A percentile compares a stretch with the other conserved stretches of the same genome.
phyloP scores from a whole-genome alignment of 2,329 filamentous ascomycete species.

The Capronia epimyces region DNA sequence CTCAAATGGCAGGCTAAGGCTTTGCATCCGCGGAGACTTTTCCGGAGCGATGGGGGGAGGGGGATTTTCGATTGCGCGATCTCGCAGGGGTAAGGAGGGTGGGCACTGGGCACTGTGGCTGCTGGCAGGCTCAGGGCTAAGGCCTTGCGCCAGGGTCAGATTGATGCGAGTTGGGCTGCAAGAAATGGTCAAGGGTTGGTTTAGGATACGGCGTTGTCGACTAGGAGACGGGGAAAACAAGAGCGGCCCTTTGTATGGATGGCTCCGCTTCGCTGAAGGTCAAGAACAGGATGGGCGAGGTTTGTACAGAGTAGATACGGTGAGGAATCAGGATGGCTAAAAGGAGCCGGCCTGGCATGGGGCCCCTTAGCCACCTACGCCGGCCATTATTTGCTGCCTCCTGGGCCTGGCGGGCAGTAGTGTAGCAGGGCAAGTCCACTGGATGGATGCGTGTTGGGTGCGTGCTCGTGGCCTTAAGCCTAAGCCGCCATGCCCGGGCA shows the following conservation, averaged over 20 bases:
- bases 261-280: neutral
- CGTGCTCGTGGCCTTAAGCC: too few species aligned
- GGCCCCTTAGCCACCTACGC: conserved; percentile 59
- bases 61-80: neutral
- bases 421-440: too few species aligned
- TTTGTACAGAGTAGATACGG: neutral
- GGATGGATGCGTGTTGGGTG: too few species aligned
- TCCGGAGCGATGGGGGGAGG: neutral
- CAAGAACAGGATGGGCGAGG: neutral
- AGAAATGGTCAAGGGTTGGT: too few species aligned
- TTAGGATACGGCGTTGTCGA: neutral
- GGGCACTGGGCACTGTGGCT: too few species aligned
- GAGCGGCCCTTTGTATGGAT: neutral
- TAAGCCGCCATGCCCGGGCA: too few species aligned
- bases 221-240: neutral
- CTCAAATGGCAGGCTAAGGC: too few species aligned
- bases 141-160: neutral
- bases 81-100: neutral
- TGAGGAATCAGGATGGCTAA: neutral
- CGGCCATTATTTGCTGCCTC: conserved; percentile 35
- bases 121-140: neutral
- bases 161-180: neutral
- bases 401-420: too few species aligned
- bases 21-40: conserved; percentile 1
- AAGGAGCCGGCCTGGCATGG: conserved; percentile 51